These are phyloP conservation scores for Ophiocordyceps camponoti-saundersi DNA, from an alignment of 2,329 filamentous ascomycete species.

Conservation along the genomic window DNA sequence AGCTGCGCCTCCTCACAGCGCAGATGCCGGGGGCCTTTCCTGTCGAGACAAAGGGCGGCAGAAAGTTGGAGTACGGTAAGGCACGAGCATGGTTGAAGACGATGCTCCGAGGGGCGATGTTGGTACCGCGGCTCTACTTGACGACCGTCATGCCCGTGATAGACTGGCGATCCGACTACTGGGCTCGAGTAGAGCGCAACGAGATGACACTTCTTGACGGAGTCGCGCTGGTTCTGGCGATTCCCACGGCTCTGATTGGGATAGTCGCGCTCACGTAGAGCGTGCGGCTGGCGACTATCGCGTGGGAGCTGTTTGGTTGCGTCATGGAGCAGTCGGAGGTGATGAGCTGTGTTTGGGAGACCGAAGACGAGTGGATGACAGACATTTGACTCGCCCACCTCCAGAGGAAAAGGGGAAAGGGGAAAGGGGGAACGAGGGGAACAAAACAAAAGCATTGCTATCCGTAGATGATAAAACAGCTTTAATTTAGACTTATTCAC, in stretches of 20 bases:
- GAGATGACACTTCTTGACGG: constrained; percentile 9
- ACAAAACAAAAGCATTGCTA: background rate
- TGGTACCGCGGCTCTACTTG: constrained; percentile 16
- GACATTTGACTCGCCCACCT: background rate
- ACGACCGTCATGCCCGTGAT: constrained; percentile 20
- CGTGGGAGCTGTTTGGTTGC: constrained; percentile 3
- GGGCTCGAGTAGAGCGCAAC: constrained; percentile 10
- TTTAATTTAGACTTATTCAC: too few species aligned
- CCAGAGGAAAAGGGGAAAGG: background rate
- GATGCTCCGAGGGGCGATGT: too few species aligned
- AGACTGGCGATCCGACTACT: constrained; percentile 17
- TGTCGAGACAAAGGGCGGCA: background rate
- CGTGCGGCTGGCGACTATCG: constrained; percentile 8
- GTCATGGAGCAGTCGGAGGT: background rate
- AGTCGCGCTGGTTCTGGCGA: constrained; percentile 9
- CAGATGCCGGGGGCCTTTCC: constrained; percentile 11
- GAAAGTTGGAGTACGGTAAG: background rate
- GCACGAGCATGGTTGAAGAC: too few species aligned
- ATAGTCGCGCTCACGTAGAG: constrained; percentile 9
- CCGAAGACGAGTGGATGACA: background rate
- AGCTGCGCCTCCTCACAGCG: background rate
- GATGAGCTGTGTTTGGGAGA: background rate
- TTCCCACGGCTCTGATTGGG: constrained; percentile 10
- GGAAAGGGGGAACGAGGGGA: too few species aligned
- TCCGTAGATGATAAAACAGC: background rate